Percentiles rank a stretch among this genome's conserved stretches.
Evolutionary conservation across 257 asterid genomes (phyloP).

Genomic region (Rhazya stricta): DNA sequence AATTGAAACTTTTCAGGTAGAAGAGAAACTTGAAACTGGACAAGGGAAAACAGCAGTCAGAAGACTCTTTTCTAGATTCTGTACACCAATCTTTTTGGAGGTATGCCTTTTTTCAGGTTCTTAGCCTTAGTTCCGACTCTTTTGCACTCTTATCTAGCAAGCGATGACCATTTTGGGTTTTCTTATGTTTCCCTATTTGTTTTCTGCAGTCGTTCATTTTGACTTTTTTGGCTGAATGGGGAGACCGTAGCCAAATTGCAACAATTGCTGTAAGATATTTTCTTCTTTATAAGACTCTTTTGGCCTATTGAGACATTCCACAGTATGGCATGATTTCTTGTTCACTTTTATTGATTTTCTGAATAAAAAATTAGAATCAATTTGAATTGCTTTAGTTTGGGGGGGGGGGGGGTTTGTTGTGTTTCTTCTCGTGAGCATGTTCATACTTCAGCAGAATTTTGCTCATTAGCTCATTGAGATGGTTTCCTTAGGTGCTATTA

Average conservation of each 20-base stretch:
- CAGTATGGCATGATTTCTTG: background rate
- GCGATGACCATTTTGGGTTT: background rate
- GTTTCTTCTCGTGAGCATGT: background rate
- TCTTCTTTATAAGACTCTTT: background rate
- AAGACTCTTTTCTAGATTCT: constrained; percentile 75
- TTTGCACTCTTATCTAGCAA: no score
- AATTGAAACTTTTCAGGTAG: constrained; percentile 44
- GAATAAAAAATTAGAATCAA: background rate
- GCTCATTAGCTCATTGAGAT: background rate
- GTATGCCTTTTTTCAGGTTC: constrained; percentile 24
- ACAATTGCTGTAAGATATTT: constrained; percentile 81
- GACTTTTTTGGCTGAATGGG: constrained; percentile 98
- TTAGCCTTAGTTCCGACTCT: background rate
- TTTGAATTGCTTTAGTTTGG: background rate
- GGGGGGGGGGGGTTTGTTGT: no score
- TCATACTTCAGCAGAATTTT: background rate
- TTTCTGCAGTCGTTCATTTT: constrained; percentile 74
- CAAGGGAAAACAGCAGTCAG: constrained; percentile 70
- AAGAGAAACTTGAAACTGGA: constrained; percentile 84
- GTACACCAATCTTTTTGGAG: constrained; percentile 88
- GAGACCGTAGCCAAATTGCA: constrained; percentile 98
- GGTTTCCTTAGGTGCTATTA: background rate
- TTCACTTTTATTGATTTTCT: background rate
- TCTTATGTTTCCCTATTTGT: constrained; percentile 3
- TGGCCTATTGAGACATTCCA: background rate